Evolutionary conservation across 805 yeast species (phyloP).

Genomic region (Sugiyamaella floridensis): DNA sequence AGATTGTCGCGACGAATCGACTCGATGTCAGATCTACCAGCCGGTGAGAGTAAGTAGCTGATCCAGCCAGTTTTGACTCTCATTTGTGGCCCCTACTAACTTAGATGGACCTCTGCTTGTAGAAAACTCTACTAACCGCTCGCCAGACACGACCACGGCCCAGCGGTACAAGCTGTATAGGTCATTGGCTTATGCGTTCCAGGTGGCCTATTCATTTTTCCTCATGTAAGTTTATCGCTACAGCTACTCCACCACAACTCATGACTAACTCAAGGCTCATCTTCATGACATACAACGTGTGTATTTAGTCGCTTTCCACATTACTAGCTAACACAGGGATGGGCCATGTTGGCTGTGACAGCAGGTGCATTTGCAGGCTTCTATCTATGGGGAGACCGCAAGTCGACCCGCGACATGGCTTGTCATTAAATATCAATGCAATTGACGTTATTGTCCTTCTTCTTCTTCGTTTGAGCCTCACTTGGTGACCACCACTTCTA

Average conservation of each 20-base stretch:
- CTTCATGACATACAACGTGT: constrained; percentile 71
- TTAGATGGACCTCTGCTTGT: constrained; percentile 1
- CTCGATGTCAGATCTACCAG: neutral
- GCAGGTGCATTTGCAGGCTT: constrained; percentile 68
- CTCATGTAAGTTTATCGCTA: constrained; percentile 23
- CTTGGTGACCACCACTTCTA: constrained; percentile 54
- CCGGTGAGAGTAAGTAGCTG: neutral
- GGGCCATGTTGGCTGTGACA: constrained; percentile 71
- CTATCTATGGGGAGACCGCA: constrained; percentile 44
- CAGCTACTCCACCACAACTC: neutral
- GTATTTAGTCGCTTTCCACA: constrained; percentile 3
- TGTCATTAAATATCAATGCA: constrained; percentile 17
- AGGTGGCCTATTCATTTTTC: constrained; percentile 59
- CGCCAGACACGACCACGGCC: neutral
- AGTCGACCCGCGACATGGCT: constrained; percentile 21
- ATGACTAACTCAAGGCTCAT: constrained; percentile 51
- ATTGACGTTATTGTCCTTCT: neutral
- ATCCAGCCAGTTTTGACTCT: neutral
- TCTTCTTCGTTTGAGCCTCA: neutral
- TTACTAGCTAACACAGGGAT: constrained; percentile 37
- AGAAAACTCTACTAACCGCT: neutral
- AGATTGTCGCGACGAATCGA: constrained; percentile 17
- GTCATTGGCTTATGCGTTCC: constrained; percentile 45
- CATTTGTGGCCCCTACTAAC: neutral
- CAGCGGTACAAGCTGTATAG: constrained; percentile 1